Base-by-base conservation (phyloP, 1,139 yeast genomes). In the Hemisphaericaspora xylanilytica region DNA sequence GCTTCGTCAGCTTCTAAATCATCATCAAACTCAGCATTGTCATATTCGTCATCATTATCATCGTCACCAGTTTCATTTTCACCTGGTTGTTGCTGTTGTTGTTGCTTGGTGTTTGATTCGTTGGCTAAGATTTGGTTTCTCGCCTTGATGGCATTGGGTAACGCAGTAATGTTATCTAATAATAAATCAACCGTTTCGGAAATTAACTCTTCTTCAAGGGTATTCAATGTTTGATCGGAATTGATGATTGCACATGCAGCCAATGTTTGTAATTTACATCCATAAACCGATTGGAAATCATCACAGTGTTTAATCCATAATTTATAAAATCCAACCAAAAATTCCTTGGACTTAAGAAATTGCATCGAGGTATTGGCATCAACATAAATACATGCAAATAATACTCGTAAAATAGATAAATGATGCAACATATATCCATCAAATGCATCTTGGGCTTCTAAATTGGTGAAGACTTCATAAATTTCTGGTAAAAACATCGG, bases 261-360 rank as follows among this genome's bases (percentile, higher is more conserved):
- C 51, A 76, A 57, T 5, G 75, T 68, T 53, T 78, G 80, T 33
- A 77, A 59, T 51, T 77, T 78, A 46, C 80, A 67, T 17, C 81
- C 82, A 45, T 75, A 76, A 14, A 76, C 81, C 52, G 80, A 75
- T 46, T 68, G 73, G 59, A 75, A 71, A 45, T 68, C 70, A 24
- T 58, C 67, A 27, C 71, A 64, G 48, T 74, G 61, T 45, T 70
- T 65, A 45, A 75, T 62, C 81, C 81, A 76, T 43, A 75, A 59
- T 44, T 69, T 67, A 54, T 65, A 65, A 48, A 74, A 72, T 29
- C 61, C 54, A 27, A 56, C 53, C 6, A 62, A 53, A 48, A 71
- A 69, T 12, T 62, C 59, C 40, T 69, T 63, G 20, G 65, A 67
- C 30, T 59, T 60, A 47, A 73, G 57, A 39, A 69, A 59, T 42